phyloP scores from a whole-genome alignment of 495 filamentous ascomycete genomes.

The Neurospora intermedia region DNA sequence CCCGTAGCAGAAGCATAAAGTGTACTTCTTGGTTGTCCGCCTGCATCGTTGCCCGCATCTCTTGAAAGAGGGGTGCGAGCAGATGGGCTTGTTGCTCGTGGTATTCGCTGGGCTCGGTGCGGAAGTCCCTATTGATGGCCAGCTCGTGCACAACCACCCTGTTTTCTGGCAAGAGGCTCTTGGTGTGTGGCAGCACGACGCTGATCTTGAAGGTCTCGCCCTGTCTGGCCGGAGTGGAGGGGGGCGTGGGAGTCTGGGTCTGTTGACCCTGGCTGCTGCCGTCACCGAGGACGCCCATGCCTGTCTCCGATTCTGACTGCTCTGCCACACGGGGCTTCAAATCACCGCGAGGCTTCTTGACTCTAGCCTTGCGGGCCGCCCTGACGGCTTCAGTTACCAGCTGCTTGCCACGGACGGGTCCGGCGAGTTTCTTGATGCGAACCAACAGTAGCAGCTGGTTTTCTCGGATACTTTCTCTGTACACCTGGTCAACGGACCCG shows the following conservation, averaged over 20 bases:
- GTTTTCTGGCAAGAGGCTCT: constrained; percentile 65
- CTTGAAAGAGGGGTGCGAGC: constrained; percentile 58
- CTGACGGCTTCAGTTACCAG: constrained; percentile 76
- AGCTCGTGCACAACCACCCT: constrained; percentile 81
- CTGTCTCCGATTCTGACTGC: constrained; percentile 24
- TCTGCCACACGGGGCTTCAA: constrained; percentile 54
- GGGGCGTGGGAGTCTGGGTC: constrained; percentile 33
- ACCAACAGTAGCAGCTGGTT: constrained; percentile 86
- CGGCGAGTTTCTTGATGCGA: constrained; percentile 80
- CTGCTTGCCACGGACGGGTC: constrained; percentile 66
- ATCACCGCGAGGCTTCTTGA: constrained; percentile 61
- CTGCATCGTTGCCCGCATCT: constrained; percentile 67
- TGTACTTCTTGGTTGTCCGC: constrained; percentile 53
- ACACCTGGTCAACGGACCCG: constrained; percentile 78
- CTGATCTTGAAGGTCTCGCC: constrained; percentile 27
- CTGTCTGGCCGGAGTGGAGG: constrained; percentile 26
- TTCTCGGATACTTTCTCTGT: constrained; percentile 83
- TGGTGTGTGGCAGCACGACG: constrained; percentile 26
- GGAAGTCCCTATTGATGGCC: constrained; percentile 77
- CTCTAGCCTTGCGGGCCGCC: constrained; percentile 60
- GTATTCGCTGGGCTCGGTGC: constrained; percentile 40
- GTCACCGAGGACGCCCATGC: constrained; percentile 27
- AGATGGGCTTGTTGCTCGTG: constrained; percentile 37
- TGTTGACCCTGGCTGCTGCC: constrained; percentile 19
- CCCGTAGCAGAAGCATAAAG: constrained; percentile 61